phyloP scores from a whole-genome alignment of 2,329 filamentous ascomycete species.

The Aureobasidium lini region DNA sequence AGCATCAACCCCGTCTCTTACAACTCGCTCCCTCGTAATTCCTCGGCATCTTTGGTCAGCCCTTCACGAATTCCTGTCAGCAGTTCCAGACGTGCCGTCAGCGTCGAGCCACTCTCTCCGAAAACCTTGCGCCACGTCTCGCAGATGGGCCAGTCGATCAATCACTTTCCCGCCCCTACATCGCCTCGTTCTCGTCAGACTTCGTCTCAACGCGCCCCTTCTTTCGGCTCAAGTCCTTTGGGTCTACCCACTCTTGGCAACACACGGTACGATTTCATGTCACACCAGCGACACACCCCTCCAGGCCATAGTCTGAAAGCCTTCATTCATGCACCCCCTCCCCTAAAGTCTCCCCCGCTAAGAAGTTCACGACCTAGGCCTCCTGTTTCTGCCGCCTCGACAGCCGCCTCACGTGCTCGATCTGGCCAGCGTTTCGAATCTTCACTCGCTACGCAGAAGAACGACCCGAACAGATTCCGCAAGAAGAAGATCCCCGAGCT shows the following conservation, averaged over 20 bases:
- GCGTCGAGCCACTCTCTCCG: conserved; percentile 7
- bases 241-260: conserved; percentile 19
- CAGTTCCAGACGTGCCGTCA: conserved; percentile 11
- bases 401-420: conserved; percentile 61
- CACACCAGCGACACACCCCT: conserved; percentile 31
- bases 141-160: conserved; percentile 3
- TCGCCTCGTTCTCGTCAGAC: not conserved
- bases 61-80: conserved; percentile 27
- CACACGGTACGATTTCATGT: conserved; percentile 29
- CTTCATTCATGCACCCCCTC: conserved; percentile 61
- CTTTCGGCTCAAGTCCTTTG: conserved; percentile 18
- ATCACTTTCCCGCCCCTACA: conserved; percentile 8
- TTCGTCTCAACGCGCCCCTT: not conserved
- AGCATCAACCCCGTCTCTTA: not conserved
- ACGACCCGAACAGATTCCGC: conserved; percentile 14
- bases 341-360: conserved; percentile 69
- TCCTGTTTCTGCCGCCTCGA: conserved; percentile 66
- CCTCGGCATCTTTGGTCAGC: conserved; percentile 3
- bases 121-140: conserved; percentile 3
- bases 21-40: not conserved
- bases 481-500: conserved; percentile 47
- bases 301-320: conserved; percentile 49
- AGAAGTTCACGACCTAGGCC: conserved; percentile 76
- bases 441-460: not conserved
- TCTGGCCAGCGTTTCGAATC: conserved; percentile 49